Evolutionary conservation across 2,329 filamentous ascomycete genomes (phyloP), one percentile per base, ranked within the genome.

Genomic region (Blumeria graminis): DNA sequence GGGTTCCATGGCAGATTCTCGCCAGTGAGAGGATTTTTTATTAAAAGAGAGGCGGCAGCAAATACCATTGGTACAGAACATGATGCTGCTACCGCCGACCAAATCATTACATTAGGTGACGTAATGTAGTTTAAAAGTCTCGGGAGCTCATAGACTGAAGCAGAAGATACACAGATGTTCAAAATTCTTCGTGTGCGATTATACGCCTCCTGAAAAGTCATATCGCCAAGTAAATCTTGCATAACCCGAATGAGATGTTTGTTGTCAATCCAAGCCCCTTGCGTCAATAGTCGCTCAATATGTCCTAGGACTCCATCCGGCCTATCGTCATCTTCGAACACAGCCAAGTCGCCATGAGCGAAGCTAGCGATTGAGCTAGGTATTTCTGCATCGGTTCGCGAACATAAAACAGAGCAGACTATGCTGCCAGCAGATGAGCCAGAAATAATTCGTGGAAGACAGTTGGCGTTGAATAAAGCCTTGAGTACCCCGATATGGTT

Each of bases 161-260:
- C 84, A 1, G 85, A 87, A 0, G 89, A 94, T 6, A 96, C 89
- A 58, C 86, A 89, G 39, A 96, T 94, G 67, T 95, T 96, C 64
- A 94, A 77, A 59, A 95, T 89, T 58, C 88, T 78, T 33, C 87
- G 78, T 0, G 89, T 94, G n/a, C 88, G 82, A 66, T 94, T 94
- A 71, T 95, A 95, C 0, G 88, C 87, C 69, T 96, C 90, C 65
- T 90, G 86, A 62, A 96, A 96, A 0, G 90, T 96, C 63, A 94
- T 82, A 63, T 95, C 86, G 39, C 88, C 88, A 7, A 94, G 74
- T 64, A 92, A 72, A 35, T 74, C 74, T 56, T 79, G 78, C 86
- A 96, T 92, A 6, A 94, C 87, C 51, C 82, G 76, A 1, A 78
- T 82, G 53, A 95, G 71, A 67, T 94, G 81, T 28, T 77, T 77